Conservation (phyloP, 2,329 filamentous ascomycete genomes). For the Grosmannia huntii region DNA sequence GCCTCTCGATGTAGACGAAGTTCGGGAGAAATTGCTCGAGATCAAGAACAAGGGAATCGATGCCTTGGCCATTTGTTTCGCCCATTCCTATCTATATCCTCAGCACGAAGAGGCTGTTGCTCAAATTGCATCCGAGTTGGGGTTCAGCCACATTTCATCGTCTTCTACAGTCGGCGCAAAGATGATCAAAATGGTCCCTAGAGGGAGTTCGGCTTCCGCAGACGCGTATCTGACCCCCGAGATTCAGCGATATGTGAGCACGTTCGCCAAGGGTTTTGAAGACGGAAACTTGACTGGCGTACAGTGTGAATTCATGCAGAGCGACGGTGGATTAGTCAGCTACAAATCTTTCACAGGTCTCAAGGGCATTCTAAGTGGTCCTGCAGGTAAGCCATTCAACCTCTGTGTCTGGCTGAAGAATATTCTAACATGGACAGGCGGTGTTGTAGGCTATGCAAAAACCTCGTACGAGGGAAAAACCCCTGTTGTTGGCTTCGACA, state of each 20-base stretch:
- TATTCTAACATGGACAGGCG: slow-evolving; percentile 25
- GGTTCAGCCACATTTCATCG: neutral
- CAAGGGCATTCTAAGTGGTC: slow-evolving; percentile 35
- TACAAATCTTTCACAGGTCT: slow-evolving; percentile 9
- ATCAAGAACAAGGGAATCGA: slow-evolving; percentile 47
- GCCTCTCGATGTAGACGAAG: slow-evolving; percentile 39
- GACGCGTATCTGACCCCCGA: slow-evolving; percentile 62
- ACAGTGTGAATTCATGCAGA: slow-evolving; percentile 53
- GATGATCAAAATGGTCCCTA: slow-evolving; percentile 52
- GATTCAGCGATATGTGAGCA: slow-evolving; percentile 57
- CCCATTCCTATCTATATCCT: slow-evolving; percentile 10
- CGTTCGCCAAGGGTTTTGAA: slow-evolving; percentile 32
- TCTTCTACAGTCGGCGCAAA: slow-evolving; percentile 46
- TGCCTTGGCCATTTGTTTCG: slow-evolving; percentile 22
- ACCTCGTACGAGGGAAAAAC: slow-evolving; percentile 27
- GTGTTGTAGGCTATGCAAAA: slow-evolving; percentile 62
- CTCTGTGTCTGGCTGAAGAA: too few relatives aligned
- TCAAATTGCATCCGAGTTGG: slow-evolving; percentile 5
- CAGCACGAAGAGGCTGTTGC: slow-evolving; percentile 9
- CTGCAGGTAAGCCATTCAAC: neutral
- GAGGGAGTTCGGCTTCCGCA: slow-evolving; percentile 56
- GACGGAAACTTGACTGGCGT: slow-evolving; percentile 27
- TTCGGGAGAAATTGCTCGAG: slow-evolving; percentile 41
- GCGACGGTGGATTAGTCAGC: slow-evolving; percentile 31
- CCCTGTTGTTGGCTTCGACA: slow-evolving; percentile 2